These are phyloP conservation scores for Sporothrix protearum DNA, from an alignment of 2,329 filamentous ascomycete species.

Conservation along the genomic window DNA sequence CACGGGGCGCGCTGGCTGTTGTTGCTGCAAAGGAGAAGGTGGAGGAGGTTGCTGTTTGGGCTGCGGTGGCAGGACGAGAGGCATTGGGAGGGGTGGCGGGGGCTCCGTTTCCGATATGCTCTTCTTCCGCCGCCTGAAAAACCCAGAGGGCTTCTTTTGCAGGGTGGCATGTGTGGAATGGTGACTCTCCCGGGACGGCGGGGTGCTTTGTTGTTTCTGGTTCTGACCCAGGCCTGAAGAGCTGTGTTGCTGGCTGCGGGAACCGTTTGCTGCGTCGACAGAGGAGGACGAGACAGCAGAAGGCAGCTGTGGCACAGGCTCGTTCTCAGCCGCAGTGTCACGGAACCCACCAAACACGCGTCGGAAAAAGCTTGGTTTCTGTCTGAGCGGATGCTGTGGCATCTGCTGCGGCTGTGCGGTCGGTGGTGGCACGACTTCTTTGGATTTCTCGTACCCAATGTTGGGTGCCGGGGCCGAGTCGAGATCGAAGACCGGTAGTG, in stretches of 20 bases:
- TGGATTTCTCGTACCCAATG: conserved; percentile 58
- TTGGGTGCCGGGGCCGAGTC: conserved; percentile 57
- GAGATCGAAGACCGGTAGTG: conserved; percentile 36
- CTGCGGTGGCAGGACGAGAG: conserved; percentile 30
- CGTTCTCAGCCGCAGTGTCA: conserved; percentile 36
- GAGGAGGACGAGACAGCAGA: conserved; percentile 36
- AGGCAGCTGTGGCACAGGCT: conserved; percentile 27
- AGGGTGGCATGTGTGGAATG: conserved; percentile 50
- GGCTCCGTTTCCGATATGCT: conserved; percentile 64
- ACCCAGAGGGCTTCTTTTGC: conserved; percentile 89
- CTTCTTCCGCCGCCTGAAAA: conserved; percentile 92
- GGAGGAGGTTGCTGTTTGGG: conserved; percentile 5
- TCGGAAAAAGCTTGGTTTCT: conserved; percentile 84
- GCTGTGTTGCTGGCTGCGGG: conserved; percentile 41
- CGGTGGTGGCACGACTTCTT: conserved; percentile 46
- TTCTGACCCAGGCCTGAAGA: conserved; percentile 36
- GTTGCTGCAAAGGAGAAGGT: conserved; percentile 25
- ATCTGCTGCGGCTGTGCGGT: conserved; percentile 23
- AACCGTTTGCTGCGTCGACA: conserved; percentile 33
- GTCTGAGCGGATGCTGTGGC: conserved; percentile 34
- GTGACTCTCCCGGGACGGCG: conserved; percentile 52
- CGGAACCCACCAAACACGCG: conserved; percentile 81
- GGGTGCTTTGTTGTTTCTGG: conserved; percentile 47
- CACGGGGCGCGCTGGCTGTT: conserved; percentile 37
- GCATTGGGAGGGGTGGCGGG: conserved; percentile 56